Percentiles rank a stretch among this genome's conserved stretches.
phyloP scores from a whole-genome alignment of 2,329 filamentous ascomycete species.

The Ophiostoma perfectum region DNA sequence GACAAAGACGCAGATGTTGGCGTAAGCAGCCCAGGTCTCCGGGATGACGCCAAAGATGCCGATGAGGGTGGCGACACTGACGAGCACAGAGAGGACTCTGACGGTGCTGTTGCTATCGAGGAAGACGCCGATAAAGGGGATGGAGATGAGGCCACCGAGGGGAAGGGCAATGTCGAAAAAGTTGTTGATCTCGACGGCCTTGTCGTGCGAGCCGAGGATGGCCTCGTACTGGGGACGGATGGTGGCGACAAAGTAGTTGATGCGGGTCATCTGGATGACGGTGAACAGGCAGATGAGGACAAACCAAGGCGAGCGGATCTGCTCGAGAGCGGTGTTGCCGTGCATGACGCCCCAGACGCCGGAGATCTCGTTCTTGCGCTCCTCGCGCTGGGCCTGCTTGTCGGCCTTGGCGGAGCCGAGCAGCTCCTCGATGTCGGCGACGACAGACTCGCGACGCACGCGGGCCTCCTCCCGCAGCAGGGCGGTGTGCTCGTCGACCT shows the following conservation, averaged over 20 bases:
- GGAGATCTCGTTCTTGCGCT: constrained; percentile 61
- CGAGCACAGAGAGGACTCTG: constrained; percentile 64
- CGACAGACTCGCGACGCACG: constrained; percentile 55
- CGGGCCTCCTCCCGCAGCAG: constrained; percentile 53
- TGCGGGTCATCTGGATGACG: constrained; percentile 68
- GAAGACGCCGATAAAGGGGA: constrained; percentile 77
- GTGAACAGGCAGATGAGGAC: constrained; percentile 78
- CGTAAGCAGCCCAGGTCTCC: constrained; percentile 63
- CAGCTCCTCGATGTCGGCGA: constrained; percentile 67
- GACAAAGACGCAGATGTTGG: constrained; percentile 73
- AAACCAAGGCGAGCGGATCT: constrained; percentile 79
- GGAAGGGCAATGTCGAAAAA: constrained; percentile 78
- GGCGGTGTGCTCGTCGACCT: constrained; percentile 53
- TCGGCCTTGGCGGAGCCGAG: constrained; percentile 59
- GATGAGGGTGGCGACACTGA: constrained; percentile 65
- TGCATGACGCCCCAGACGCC: constrained; percentile 88
- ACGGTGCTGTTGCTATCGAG: constrained; percentile 72
- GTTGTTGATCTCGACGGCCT: constrained; percentile 67
- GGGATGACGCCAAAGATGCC: constrained; percentile 72
- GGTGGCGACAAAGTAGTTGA: constrained; percentile 91
- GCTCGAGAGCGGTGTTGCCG: constrained; percentile 60
- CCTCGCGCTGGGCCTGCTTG: constrained; percentile 61
- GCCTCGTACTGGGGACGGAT: constrained; percentile 75
- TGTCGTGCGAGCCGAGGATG: constrained; percentile 57
- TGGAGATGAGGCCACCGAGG: constrained; percentile 73